These are phyloP conservation scores for Hypoxylon sp. DNA, from an alignment of 2,329 filamentous ascomycete species.

Conservation along the genomic window DNA sequence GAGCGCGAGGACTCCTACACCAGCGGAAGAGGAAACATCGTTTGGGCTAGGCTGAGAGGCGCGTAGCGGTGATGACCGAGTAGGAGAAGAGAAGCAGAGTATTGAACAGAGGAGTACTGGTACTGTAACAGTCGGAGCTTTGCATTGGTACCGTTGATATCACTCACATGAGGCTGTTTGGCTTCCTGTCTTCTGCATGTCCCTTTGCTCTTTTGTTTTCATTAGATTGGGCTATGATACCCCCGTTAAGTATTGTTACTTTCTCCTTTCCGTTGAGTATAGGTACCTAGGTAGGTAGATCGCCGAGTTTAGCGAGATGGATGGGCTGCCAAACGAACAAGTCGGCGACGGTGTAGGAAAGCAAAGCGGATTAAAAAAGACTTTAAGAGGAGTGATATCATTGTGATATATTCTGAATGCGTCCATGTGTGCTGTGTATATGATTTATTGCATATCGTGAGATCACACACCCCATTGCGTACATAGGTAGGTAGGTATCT, in stretches of 20 bases:
- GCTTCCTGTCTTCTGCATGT: constrained; percentile 5
- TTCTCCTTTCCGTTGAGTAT: too few relatives aligned
- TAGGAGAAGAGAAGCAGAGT: neutral
- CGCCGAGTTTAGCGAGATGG: neutral
- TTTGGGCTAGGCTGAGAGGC: constrained; percentile 43
- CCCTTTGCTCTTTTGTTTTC: constrained; percentile 3
- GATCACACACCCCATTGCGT: too few relatives aligned
- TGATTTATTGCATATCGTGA: neutral
- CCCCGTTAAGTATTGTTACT: constrained; percentile 25
- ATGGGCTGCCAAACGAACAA: neutral
- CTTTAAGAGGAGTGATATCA: too few relatives aligned
- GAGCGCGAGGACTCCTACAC: constrained; percentile 33
- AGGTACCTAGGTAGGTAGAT: neutral
- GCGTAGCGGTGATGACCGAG: neutral
- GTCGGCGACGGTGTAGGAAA: neutral
- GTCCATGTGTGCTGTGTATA: neutral
- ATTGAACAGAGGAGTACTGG: constrained; percentile 8
- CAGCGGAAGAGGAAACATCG: constrained; percentile 44
- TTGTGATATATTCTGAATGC: too few relatives aligned
- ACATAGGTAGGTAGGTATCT: too few relatives aligned
- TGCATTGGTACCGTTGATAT: constrained; percentile 12
- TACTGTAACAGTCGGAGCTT: constrained; percentile 12
- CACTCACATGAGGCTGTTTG: neutral
- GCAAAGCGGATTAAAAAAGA: neutral
- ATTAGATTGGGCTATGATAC: constrained; percentile 38